phyloP scores from a whole-genome alignment of 306 rosid species.

The Carpinus fangiana region DNA sequence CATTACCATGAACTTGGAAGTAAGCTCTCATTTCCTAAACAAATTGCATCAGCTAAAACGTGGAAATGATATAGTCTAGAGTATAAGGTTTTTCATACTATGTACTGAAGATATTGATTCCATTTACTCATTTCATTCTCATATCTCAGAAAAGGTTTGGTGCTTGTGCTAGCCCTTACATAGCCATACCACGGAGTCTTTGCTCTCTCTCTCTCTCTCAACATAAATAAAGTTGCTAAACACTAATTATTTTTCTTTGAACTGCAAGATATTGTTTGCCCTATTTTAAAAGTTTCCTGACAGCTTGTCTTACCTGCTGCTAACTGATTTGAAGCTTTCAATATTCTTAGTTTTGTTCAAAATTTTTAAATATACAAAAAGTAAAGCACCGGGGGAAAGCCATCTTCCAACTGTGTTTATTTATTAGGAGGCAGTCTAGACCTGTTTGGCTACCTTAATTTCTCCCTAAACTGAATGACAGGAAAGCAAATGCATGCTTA shows the following conservation, averaged over 20 bases:
- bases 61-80: neutral
- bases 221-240: neutral
- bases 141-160: neutral
- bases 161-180: neutral
- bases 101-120: neutral
- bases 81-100: neutral
- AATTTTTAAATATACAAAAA: neutral
- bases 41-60: constrained; percentile 1
- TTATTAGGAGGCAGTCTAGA: constrained; percentile 25
- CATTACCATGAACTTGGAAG: neutral
- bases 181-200: neutral
- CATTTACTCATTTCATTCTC: neutral
- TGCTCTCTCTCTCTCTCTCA: neutral
- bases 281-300: neutral
- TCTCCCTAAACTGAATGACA: constrained; percentile 63
- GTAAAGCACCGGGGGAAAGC: neutral
- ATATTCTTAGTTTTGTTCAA: neutral
- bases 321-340: neutral
- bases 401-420: neutral
- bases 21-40: neutral
- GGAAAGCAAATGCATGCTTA: constrained; percentile 79
- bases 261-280: neutral
- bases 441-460: constrained; percentile 51
- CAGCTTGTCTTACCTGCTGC: neutral
- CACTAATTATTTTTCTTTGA: neutral